A percentile compares a stretch with the other conserved stretches of the same genome.
These are phyloP conservation scores for Blastocystis sp. DNA, from an alignment of 352 stramenopile genomes.

Conservation along the genomic window DNA sequence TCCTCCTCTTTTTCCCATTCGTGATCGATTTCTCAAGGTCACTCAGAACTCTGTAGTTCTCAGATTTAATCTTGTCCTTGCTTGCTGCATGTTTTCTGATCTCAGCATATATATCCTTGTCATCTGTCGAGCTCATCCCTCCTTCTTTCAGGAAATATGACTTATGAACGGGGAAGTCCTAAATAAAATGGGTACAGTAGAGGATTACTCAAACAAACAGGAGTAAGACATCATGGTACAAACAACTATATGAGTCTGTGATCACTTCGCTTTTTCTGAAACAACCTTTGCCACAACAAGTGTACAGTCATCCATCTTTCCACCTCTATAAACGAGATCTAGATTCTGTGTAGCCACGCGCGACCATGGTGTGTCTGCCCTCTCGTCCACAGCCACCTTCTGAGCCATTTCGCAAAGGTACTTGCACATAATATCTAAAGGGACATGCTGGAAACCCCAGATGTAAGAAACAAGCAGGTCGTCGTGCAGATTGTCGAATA, in stretches of 20 bases:
- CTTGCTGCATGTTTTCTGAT: neutral
- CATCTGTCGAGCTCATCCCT: neutral
- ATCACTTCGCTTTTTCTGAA: constrained; percentile 54
- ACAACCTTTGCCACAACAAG: constrained; percentile 61
- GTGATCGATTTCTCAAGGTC: neutral
- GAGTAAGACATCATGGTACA: constrained; percentile 29
- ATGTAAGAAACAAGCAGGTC: constrained; percentile 56
- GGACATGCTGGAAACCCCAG: constrained; percentile 44
- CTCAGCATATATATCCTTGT: neutral
- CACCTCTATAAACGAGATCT: constrained; percentile 58
- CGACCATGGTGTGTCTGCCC: constrained; percentile 53
- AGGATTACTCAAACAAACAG: constrained; percentile 24
- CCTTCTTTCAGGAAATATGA: neutral
- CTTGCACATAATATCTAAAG: constrained; percentile 58
- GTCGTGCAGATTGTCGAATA: constrained; percentile 56
- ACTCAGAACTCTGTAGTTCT: neutral
- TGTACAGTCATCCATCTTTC: constrained; percentile 62
- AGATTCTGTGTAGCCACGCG: constrained; percentile 34
- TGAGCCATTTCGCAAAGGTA: constrained; percentile 60
- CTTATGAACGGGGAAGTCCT: neutral
- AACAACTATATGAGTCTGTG: neutral
- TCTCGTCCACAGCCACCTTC: constrained; percentile 17
- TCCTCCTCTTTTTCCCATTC: constrained; percentile 2
- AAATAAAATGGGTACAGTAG: neutral
- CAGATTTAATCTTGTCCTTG: neutral